phyloP scores from a whole-genome alignment of 805 yeast genomes.

The Tetrapisispora pingtungensis region DNA sequence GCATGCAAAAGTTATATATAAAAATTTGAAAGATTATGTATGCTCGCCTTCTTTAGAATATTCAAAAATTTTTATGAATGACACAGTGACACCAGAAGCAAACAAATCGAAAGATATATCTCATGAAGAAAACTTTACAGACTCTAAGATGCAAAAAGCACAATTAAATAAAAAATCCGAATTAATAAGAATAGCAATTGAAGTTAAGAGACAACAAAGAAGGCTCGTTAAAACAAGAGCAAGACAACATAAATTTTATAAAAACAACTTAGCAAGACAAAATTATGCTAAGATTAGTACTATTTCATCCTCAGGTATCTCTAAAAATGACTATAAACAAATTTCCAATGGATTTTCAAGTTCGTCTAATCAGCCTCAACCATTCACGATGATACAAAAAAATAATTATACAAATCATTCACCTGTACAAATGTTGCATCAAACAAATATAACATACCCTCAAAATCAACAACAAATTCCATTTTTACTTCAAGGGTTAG shows the following conservation, averaged over 20 bases:
- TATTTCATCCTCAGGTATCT: not conserved
- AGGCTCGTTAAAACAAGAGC: not conserved
- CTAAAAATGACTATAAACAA: not conserved
- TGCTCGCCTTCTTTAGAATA: slow-evolving; percentile 12
- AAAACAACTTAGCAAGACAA: not conserved
- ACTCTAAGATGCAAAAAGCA: no score
- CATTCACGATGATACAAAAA: not conserved
- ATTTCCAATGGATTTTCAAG: not conserved
- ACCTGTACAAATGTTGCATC: not conserved
- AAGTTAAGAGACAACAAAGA: not conserved
- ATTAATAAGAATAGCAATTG: not conserved
- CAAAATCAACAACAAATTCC: slow-evolving; percentile 1
- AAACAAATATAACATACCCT: not conserved
- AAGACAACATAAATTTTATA: not conserved
- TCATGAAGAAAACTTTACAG: not conserved
- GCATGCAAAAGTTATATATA: slow-evolving; percentile 20
- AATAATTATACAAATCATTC: not conserved
- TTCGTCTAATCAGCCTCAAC: not conserved
- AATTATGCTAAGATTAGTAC: not conserved
- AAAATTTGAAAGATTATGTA: slow-evolving; percentile 17
- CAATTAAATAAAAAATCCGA: not conserved
- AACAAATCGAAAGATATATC: not conserved
- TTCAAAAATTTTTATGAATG: not conserved
- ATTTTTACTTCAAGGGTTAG: not conserved
- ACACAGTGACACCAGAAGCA: not conserved